Conservation (phyloP, 441 rosid genomes). For the Theobroma grandiflorum region DNA sequence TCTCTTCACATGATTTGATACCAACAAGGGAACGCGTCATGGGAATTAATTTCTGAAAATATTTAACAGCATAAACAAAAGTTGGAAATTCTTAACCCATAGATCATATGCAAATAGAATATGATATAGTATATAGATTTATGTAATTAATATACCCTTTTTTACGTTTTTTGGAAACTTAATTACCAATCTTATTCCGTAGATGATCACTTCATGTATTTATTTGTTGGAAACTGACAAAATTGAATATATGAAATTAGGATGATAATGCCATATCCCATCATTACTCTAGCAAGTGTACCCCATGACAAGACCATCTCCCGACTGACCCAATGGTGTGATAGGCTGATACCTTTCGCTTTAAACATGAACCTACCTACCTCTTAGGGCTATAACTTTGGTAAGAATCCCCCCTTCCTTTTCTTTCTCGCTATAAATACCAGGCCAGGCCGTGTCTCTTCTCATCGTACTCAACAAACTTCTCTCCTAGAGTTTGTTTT, state of each 20-base stretch:
- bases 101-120: background rate
- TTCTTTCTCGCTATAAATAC: conserved; percentile 7
- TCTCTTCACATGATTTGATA: background rate
- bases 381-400: background rate
- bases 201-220: conserved; percentile 1
- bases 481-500: background rate
- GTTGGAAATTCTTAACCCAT: background rate
- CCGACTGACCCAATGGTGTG: background rate
- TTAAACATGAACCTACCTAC: conserved; percentile 12
- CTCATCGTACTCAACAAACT: background rate
- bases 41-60: background rate
- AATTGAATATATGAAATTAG: background rate
- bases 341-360: background rate
- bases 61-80: too few relatives aligned
- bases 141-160: background rate
- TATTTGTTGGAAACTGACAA: background rate
- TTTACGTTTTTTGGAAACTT: background rate
- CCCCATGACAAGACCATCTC: background rate
- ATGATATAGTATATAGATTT: background rate
- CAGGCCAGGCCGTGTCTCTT: background rate
- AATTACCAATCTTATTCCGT: background rate
- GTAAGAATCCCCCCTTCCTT: background rate
- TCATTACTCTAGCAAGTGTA: background rate
- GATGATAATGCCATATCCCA: background rate
- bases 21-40: too few relatives aligned